Conservation (phyloP, 768 basidiomycete species). For the Tulasnella sp. region DNA sequence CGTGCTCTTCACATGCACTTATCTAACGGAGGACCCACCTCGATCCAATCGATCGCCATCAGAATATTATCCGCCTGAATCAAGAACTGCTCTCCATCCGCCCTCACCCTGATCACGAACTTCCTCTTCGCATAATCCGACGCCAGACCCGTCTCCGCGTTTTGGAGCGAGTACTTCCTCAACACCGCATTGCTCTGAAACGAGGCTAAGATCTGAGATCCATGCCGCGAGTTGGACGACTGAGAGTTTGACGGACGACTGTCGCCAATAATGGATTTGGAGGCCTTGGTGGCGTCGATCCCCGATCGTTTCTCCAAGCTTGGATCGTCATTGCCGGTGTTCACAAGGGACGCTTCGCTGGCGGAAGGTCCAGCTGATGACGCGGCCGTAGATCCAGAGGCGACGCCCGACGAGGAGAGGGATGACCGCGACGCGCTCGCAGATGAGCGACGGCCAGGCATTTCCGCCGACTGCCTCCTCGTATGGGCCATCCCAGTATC, state of each 20-base stretch:
- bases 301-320: conserved; percentile 2
- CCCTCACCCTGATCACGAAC: conserved; percentile 83
- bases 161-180: conserved; percentile 67
- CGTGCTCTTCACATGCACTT: too few species aligned
- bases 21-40: conserved; percentile 41
- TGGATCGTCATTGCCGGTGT: conserved; percentile 19
- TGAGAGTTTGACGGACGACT: conserved; percentile 23
- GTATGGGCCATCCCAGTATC: neutral
- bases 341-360: neutral
- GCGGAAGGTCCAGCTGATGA: neutral
- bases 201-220: conserved; percentile 19
- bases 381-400: neutral
- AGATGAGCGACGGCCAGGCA: neutral
- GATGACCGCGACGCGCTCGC: neutral
- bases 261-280: conserved; percentile 12
- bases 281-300: neutral
- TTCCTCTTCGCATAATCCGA: conserved; percentile 89
- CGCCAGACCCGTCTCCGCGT: conserved; percentile 88
- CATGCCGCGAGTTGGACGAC: conserved; percentile 17
- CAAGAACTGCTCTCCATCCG: conserved; percentile 95
- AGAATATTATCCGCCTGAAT: conserved; percentile 76
- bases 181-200: conserved; percentile 37
- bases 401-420: conserved; percentile 4
- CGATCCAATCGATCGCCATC: conserved; percentile 90
- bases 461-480: neutral